Conservation (phyloP, 2,329 filamentous ascomycete genomes). For the Ambrosiella cleistominuta region DNA sequence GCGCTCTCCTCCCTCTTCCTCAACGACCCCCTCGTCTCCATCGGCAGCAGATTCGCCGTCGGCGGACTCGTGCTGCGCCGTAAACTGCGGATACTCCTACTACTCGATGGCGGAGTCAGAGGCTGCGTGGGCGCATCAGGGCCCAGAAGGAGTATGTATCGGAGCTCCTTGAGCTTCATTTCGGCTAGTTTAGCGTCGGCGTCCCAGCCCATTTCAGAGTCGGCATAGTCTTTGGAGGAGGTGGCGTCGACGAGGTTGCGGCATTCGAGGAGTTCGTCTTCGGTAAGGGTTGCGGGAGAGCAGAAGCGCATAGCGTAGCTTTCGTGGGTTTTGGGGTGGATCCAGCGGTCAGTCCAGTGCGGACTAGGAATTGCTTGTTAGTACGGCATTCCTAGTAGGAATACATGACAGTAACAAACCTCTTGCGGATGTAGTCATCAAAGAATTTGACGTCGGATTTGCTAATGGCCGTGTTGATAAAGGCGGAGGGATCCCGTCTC, state of each 20-base stretch:
- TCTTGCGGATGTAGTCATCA: slow-evolving; percentile 11
- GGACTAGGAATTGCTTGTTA: slow-evolving; percentile 9
- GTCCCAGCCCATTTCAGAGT: slow-evolving; percentile 46
- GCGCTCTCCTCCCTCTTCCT: neutral
- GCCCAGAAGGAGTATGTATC: slow-evolving; percentile 46
- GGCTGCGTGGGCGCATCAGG: slow-evolving; percentile 10
- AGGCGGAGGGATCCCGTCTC: slow-evolving; percentile 35
- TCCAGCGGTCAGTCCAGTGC: slow-evolving; percentile 27
- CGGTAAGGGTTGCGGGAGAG: slow-evolving; percentile 22
- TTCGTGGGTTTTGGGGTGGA: slow-evolving; percentile 27
- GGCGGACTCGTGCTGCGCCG: slow-evolving; percentile 3
- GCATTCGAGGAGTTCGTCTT: slow-evolving; percentile 33
- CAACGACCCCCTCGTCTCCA: slow-evolving; percentile 1
- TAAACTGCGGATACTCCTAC: slow-evolving; percentile 8
- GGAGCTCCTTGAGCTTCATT: slow-evolving; percentile 49
- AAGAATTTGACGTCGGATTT: slow-evolving; percentile 56
- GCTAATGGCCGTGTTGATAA: slow-evolving; percentile 84
- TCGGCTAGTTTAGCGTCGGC: slow-evolving; percentile 42
- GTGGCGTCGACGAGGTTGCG: slow-evolving; percentile 43
- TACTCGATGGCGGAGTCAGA: slow-evolving; percentile 11
- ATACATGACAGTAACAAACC: slow-evolving; percentile 1
- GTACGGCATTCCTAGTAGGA: neutral
- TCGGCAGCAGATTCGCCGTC: neutral
- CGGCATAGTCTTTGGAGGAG: slow-evolving; percentile 45
- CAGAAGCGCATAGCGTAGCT: slow-evolving; percentile 29